Conservation (phyloP, 768 basidiomycete genomes). For the Leccinum arenicola region DNA sequence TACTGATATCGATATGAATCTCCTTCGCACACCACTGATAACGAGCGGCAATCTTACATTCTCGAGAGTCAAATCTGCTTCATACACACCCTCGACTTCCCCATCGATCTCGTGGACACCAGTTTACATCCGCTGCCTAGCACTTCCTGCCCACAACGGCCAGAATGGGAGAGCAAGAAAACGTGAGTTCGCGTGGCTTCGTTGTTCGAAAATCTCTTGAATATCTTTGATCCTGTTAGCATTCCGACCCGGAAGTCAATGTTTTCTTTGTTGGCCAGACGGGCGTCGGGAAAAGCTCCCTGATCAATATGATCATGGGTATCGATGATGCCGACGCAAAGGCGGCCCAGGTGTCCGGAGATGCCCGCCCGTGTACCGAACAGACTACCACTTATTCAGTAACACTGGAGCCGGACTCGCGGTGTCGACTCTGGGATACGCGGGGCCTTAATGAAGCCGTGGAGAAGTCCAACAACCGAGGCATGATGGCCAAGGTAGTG, state of each 20-base stretch:
- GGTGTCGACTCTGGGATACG: conserved; percentile 25
- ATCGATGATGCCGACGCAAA: background rate
- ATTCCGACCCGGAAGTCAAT: conserved; percentile 6
- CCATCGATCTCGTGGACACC: background rate
- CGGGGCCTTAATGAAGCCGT: conserved; percentile 25
- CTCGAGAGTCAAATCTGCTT: background rate
- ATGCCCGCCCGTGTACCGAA: conserved; percentile 19
- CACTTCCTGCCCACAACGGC: background rate
- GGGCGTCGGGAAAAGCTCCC: conserved; percentile 25
- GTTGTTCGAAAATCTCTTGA: conserved; percentile 1
- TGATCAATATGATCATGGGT: conserved; percentile 25
- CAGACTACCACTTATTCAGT: conserved; percentile 7
- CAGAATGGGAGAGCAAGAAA: conserved; percentile 16
- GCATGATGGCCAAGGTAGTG: conserved; percentile 8
- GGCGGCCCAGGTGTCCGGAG: conserved; percentile 19
- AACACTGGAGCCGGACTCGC: conserved; percentile 1
- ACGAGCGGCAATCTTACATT: background rate
- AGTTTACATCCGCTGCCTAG: background rate
- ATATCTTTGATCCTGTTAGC: conserved; percentile 6
- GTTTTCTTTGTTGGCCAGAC: conserved; percentile 25
- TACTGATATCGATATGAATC: conserved; percentile 28
- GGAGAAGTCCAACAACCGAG: conserved; percentile 2
- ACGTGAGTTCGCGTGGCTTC: conserved; percentile 9
- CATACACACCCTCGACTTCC: background rate
- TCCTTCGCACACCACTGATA: conserved; percentile 21